phyloP scores from a whole-genome alignment of 441 rosid genomes.

The Biscutella laevigata region DNA sequence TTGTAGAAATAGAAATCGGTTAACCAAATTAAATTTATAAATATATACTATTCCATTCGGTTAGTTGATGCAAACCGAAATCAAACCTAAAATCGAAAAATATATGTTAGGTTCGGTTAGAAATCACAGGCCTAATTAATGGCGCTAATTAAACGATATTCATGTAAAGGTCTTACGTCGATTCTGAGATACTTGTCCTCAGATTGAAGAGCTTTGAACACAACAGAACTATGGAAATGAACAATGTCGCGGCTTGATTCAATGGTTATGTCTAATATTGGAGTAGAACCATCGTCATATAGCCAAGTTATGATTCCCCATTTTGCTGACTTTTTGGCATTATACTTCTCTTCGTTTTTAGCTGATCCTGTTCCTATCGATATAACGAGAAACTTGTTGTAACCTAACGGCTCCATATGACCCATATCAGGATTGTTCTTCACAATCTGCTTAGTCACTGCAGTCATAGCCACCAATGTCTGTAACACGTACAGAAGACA shows the following conservation, averaged over 20 bases:
- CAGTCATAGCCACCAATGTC: conserved; percentile 44
- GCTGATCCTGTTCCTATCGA: conserved; percentile 44
- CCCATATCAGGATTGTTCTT: conserved; percentile 30
- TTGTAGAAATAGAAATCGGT: too few species aligned
- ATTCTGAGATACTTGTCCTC: conserved; percentile 42
- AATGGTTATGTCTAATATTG: conserved; percentile 30
- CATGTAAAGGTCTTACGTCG: conserved; percentile 30
- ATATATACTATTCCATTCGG: too few species aligned
- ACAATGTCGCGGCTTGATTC: conserved; percentile 39
- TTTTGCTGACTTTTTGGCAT: conserved; percentile 31
- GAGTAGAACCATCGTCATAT: conserved; percentile 28
- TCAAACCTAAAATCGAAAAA: too few species aligned
- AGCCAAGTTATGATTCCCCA: conserved; percentile 53
- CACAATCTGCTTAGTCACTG: conserved; percentile 35
- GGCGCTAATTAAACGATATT: too few species aligned
- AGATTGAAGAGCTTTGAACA: conserved; percentile 34
- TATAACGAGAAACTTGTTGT: conserved; percentile 32
- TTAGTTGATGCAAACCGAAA: too few species aligned
- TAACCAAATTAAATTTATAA: too few species aligned
- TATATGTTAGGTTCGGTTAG: too few species aligned
- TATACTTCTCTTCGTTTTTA: conserved; percentile 20
- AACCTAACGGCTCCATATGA: conserved; percentile 29
- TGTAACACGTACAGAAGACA: conserved; percentile 7
- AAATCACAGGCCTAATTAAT: too few species aligned
- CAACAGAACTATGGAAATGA: conserved; percentile 31